phyloP scores from a whole-genome alignment of 176 grass and related monocot genomes.

The Avena sativa region DNA sequence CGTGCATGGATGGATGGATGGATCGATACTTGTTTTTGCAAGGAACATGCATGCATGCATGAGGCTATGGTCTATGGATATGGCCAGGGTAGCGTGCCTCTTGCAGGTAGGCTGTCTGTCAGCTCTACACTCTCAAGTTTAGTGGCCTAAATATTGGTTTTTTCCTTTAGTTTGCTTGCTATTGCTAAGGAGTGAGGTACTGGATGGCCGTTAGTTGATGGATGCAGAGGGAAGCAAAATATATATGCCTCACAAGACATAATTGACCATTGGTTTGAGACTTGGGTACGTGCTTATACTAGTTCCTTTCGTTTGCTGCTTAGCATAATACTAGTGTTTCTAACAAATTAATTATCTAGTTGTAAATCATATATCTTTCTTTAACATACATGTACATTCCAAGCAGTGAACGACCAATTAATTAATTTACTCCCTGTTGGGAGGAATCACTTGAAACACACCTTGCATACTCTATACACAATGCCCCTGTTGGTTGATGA shows the following conservation, averaged over 20 bases:
- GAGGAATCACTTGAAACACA: not conserved
- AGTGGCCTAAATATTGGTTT: not conserved
- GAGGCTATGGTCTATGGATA: not conserved
- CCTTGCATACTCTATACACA: not conserved
- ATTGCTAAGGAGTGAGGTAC: not conserved
- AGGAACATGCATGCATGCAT: slow-evolving; percentile 10
- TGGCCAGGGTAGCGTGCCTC: slow-evolving; percentile 4
- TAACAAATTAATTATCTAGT: not conserved
- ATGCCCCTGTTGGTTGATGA: slow-evolving; percentile 20
- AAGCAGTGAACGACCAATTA: not conserved
- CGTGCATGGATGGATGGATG: slow-evolving; percentile 13
- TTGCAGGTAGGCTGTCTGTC: not conserved
- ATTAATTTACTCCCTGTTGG: slow-evolving; percentile 12
- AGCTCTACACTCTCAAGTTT: not conserved
- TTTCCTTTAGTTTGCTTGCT: not conserved
- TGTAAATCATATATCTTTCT: not conserved
- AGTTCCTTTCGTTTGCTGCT: not conserved
- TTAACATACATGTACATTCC: not conserved
- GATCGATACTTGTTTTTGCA: not conserved
- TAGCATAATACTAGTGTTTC: not conserved
- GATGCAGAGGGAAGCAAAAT: not conserved
- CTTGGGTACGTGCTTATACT: not conserved
- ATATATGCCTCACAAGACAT: not conserved
- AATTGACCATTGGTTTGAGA: not conserved
- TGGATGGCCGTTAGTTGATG: not conserved